Conservation (phyloP, 768 basidiomycete species). For the Mycena leptocephala region DNA sequence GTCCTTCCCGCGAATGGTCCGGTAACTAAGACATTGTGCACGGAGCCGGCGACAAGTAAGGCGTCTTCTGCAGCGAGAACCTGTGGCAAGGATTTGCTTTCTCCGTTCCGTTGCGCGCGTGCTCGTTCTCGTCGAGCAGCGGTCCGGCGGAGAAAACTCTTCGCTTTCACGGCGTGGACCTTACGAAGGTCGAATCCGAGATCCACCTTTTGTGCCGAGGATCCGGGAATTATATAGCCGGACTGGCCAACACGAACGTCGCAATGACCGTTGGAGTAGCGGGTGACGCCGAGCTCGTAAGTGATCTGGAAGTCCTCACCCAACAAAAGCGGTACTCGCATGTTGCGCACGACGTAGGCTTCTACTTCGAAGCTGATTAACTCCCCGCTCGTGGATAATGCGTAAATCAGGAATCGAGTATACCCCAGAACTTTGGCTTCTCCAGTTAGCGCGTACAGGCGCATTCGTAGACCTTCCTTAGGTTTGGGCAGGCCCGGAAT, state of each 20-base stretch:
- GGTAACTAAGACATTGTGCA: constrained; percentile 5
- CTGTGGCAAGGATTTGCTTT: neutral
- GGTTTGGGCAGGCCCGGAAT: neutral
- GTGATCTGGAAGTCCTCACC: constrained; percentile 47
- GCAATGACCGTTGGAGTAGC: constrained; percentile 18
- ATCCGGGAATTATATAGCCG: neutral
- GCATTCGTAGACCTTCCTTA: constrained; percentile 20
- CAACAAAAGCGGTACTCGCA: constrained; percentile 45
- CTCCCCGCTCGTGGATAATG: neutral
- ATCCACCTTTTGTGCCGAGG: constrained; percentile 8
- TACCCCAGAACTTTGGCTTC: constrained; percentile 39
- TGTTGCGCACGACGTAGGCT: constrained; percentile 43
- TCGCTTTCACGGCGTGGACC: neutral
- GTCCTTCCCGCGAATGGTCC: constrained; percentile 7
- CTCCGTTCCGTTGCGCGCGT: neutral
- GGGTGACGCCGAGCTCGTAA: constrained; percentile 39
- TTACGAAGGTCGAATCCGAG: constrained; percentile 20
- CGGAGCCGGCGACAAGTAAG: neutral
- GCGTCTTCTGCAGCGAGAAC: neutral
- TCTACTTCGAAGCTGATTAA: constrained; percentile 36
- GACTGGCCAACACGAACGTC: constrained; percentile 1
- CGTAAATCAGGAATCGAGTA: constrained; percentile 26
- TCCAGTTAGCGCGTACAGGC: constrained; percentile 23
- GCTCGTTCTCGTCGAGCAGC: neutral
- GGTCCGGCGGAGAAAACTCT: neutral